Conservation (phyloP, 1,284 basidiomycete species). For the Ceratobasidium papillatum region DNA sequence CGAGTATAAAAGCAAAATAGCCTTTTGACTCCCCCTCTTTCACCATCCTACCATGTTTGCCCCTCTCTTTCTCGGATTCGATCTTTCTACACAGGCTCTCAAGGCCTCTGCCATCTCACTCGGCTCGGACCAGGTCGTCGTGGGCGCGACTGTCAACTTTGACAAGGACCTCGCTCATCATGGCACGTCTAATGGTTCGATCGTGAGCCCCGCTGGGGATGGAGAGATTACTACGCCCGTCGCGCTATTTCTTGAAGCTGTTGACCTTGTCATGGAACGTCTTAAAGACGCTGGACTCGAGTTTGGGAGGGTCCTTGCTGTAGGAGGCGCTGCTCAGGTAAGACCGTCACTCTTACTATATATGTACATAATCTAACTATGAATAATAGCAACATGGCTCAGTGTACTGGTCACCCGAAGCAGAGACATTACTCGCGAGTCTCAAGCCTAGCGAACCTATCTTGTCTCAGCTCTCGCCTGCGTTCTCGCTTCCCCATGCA, state of each 20-base stretch:
- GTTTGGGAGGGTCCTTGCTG: constrained; percentile 65
- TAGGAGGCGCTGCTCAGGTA: constrained; percentile 82
- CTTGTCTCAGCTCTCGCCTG: constrained; percentile 65
- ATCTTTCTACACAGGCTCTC: constrained; percentile 88
- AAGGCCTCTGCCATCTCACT: constrained; percentile 76
- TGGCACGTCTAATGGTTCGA: constrained; percentile 76
- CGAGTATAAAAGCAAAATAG: constrained; percentile 35
- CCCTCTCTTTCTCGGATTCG: constrained; percentile 82
- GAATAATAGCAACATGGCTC: constrained; percentile 84
- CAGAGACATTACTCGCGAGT: constrained; percentile 61
- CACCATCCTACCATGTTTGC: constrained; percentile 45
- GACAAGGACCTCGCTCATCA: constrained; percentile 80
- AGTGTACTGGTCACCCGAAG: constrained; percentile 80
- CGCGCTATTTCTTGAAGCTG: constrained; percentile 82
- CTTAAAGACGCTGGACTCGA: constrained; percentile 70
- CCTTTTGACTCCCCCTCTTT: background rate
- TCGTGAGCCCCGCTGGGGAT: constrained; percentile 64
- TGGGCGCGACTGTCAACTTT: constrained; percentile 81
- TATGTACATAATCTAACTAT: constrained; percentile 4
- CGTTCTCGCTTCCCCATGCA: constrained; percentile 75
- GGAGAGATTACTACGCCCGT: constrained; percentile 84
- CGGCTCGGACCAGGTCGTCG: constrained; percentile 64
- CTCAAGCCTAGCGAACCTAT: constrained; percentile 66
- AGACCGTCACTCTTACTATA: constrained; percentile 33
- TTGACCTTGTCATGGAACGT: constrained; percentile 78